phyloP scores from a whole-genome alignment of 164 flowering plant species.

The Aristolochia californica region DNA sequence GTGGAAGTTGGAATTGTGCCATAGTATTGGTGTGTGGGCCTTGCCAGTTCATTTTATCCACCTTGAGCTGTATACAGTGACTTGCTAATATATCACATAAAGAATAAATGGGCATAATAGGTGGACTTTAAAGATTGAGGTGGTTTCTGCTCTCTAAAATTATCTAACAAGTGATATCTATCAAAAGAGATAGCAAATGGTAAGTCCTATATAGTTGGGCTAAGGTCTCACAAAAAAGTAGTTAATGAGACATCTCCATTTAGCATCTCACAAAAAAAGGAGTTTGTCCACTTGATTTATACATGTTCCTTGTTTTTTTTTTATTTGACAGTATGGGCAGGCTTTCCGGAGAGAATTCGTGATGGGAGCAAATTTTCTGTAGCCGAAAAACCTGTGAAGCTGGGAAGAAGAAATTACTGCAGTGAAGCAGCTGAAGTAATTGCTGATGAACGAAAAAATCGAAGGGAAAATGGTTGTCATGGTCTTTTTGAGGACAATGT shows the following conservation, averaged over 20 bases:
- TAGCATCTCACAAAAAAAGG: not conserved
- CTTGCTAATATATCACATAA: too few relatives aligned
- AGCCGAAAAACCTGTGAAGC: conserved; percentile 70
- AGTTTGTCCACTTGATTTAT: not conserved
- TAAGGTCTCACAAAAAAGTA: not conserved
- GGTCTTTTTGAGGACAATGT: conserved; percentile 50
- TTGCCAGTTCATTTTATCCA: too few relatives aligned
- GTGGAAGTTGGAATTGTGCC: too few relatives aligned
- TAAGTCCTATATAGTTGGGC: too few relatives aligned
- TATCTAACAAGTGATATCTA: too few relatives aligned
- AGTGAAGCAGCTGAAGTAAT: conserved; percentile 53
- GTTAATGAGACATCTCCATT: not conserved
- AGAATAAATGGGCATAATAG: too few relatives aligned
- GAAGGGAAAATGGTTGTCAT: conserved; percentile 45
- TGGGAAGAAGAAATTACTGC: conserved; percentile 41
- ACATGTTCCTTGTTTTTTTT: not conserved
- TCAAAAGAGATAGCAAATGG: not conserved
- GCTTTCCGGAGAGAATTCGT: conserved; percentile 75
- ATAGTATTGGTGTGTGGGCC: too few relatives aligned
- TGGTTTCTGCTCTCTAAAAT: too few relatives aligned
- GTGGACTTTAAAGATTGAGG: too few relatives aligned
- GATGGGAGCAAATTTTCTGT: conserved; percentile 82
- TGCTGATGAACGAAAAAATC: conserved; percentile 47
- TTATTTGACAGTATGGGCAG: conserved; percentile 82
- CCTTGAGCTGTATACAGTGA: too few relatives aligned